phyloP scores from a whole-genome alignment of 805 yeast species.

The Candida broadrunensis region DNA sequence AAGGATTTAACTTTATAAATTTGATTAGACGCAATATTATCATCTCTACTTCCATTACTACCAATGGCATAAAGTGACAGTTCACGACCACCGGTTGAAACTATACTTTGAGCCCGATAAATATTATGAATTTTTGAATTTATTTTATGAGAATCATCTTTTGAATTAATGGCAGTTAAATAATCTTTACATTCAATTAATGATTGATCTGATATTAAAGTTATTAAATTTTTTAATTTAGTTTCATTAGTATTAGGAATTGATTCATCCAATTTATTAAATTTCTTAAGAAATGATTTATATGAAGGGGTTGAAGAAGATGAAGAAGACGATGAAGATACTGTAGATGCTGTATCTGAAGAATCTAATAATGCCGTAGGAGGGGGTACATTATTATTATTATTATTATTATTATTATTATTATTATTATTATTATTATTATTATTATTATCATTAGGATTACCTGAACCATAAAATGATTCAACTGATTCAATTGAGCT shows the following conservation, averaged over 20 bases:
- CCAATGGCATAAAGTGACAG: not conserved
- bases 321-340: not conserved
- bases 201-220: slow-evolving; percentile 18
- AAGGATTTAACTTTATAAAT: slow-evolving; percentile 42
- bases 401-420: not conserved
- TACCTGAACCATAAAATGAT: slow-evolving; percentile 1
- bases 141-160: slow-evolving; percentile 18
- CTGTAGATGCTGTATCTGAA: not conserved
- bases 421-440: not conserved
- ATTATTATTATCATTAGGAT: not conserved
- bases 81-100: not conserved
- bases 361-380: not conserved
- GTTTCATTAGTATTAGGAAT: slow-evolving; percentile 1
- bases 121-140: slow-evolving; percentile 35
- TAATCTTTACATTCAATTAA: slow-evolving; percentile 24
- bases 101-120: slow-evolving; percentile 20
- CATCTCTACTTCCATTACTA: not conserved
- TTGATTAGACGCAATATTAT: slow-evolving; percentile 7
- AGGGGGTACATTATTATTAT: not conserved
- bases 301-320: not conserved
- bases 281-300: not conserved
- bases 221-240: slow-evolving; percentile 4
- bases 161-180: slow-evolving; percentile 16
- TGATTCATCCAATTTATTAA: not conserved
- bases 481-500: slow-evolving; percentile 6